Conservation (phyloP, 2,329 filamentous ascomycete species). For the Xylaria sp. region DNA sequence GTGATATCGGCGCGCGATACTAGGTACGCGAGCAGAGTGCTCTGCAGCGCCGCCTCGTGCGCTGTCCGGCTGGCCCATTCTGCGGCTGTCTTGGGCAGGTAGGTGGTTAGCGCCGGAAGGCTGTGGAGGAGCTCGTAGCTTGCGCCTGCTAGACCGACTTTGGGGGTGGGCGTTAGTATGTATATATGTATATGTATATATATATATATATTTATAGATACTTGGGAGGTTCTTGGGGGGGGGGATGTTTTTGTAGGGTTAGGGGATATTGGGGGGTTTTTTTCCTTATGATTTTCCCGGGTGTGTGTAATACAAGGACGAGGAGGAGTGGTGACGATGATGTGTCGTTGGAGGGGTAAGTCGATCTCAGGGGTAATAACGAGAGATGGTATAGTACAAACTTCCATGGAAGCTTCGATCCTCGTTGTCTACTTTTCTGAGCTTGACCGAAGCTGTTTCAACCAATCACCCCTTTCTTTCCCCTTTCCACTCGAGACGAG, state of each 20-base stretch:
- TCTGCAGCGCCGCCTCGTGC: conserved; percentile 71
- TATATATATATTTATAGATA: background rate
- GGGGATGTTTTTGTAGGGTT: no score
- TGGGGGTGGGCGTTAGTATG: background rate
- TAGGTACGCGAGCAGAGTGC: conserved; percentile 68
- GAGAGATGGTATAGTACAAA: no score
- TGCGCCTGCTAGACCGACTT: conserved; percentile 61
- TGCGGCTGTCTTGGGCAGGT: conserved; percentile 61
- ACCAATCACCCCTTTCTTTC: background rate
- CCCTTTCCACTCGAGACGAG: background rate
- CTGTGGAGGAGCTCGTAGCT: conserved; percentile 76
- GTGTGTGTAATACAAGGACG: no score
- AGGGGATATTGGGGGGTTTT: background rate
- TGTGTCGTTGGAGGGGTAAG: no score
- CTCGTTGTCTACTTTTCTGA: background rate
- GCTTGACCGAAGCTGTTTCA: no score
- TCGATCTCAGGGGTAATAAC: background rate
- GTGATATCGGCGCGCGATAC: conserved; percentile 61
- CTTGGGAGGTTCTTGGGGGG: background rate
- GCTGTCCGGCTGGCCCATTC: conserved; percentile 62
- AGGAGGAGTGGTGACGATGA: no score
- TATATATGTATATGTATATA: background rate
- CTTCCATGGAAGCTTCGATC: no score
- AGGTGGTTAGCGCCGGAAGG: conserved; percentile 69
- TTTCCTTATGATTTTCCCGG: no score